Evolutionary conservation across 2,329 filamentous ascomycete genomes (phyloP), one percentile per base, ranked within the genome.

Genomic region (Immersiporthe knoxdaviesiana): DNA sequence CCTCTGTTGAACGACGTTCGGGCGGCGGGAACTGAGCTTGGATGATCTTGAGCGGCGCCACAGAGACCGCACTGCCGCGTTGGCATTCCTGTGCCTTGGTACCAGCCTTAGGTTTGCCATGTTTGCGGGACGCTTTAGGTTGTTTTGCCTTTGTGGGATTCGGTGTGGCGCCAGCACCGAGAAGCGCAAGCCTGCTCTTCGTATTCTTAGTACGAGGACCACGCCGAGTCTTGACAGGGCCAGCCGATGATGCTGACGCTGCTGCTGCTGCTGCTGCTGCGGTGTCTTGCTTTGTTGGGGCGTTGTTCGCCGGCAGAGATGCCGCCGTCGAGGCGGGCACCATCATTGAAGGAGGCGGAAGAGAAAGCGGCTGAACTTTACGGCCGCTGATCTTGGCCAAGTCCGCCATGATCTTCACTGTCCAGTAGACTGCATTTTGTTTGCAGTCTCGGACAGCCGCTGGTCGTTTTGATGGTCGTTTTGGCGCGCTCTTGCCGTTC

Each of bases 371-470:
- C 65, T 44, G 12, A 5, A 67, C n/a, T 21, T 68, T 44, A 18
- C 64, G 72, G n/a, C 41, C 76, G 18, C 79, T 78, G 63, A 82
- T 79, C 14, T 76, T 77, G 47, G 76, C 79, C 60, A 83, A 78
- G 65, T 80, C 77, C 11, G 76, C 71, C 58, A 81, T 69, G 50
- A 85, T 83, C 72, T 82, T 85, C 68, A 77, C 74, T 1, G 79
- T 78, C 70, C 83, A 79, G 70, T 82, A 84, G 0, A 83, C 84
- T 0, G 78, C 83, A 32, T 82, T 83, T 16, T 75, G 76, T 70
- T 80, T 84, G 68, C 84, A 81, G 65, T 85, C 84, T 7, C 82
- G 82, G 39, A 82, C 72, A 2, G 83, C 81, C 5, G 79, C 78
- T 0, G 84, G 83, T 21, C 82, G 79, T 52, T 77, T 75, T 14